Base-by-base conservation (phyloP, 768 basidiomycete genomes). In the Hemileccinum impolitum region DNA sequence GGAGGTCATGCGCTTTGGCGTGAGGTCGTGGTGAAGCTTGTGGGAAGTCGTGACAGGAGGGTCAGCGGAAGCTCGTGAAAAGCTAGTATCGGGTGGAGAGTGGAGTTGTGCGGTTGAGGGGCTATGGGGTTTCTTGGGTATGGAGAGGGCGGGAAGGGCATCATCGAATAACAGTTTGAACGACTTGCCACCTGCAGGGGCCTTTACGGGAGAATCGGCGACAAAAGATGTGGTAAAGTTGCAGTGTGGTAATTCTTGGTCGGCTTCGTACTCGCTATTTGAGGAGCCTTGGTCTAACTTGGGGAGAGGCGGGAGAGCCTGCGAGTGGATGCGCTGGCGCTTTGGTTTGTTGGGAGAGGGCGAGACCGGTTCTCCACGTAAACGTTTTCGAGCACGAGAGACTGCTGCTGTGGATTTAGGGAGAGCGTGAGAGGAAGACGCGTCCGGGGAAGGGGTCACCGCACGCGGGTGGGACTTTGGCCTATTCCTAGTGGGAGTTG, bases 271-370 rank as follows among this genome's bases (percentile, higher is more conserved):
- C 49, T 70, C 72, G 6, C 68, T 70, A 32, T 69, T 30, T 17
- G 63, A 65, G 34, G 58, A 56, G 42, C 66, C 57, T 6, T 45
- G 52, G 4, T 56, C 66, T 34, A 61, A 53, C 38, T 59, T 66
- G 36, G 73, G 57, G 52, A 77, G 71, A 15, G 73, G 63, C 36
- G 75, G 64, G 28, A 58, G 56, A 9, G 66, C 64, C 17, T 75
- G 75, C 6, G 77, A 71, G 32, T 64, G 62, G 44, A 81, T 62
- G 36, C 85, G 85, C 61, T 76, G 76, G 50, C 84, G 78, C 64
- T 90, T 90, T 60, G 80, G 80, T 64, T 89, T 90, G 61, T 76
- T 80, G 4, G 89, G 89, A 15, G 89, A 88, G 4, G 89, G 89
- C 0, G 89, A 90, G 2, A 91, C 87, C 1, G 83, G 83, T 60